A percentile compares a stretch with the other conserved stretches of the same genome.
phyloP scores from a whole-genome alignment of 31 red algal genomes.

The Porphyra umbilicalis region DNA sequence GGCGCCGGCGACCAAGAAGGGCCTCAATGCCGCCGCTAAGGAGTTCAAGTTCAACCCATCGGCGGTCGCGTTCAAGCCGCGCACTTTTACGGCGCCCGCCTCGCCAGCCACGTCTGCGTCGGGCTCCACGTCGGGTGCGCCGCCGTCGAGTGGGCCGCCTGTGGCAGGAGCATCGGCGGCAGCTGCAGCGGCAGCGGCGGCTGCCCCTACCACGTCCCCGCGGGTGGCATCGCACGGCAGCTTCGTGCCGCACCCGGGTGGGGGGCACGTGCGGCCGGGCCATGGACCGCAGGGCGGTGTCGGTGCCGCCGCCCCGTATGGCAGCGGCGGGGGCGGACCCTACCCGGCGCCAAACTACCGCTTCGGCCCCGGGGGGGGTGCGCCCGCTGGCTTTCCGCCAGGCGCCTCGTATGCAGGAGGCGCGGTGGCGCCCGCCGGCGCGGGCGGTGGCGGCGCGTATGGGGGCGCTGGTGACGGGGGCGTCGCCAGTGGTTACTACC shows the following conservation, averaged over 20 bases:
- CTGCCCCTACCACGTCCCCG: neutral
- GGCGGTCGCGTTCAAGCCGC: conserved; percentile 35
- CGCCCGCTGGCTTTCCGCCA: neutral
- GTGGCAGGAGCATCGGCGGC: neutral
- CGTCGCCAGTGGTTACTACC: neutral
- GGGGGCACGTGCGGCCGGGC: neutral
- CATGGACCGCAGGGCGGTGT: neutral
- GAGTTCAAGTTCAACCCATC: conserved; percentile 66
- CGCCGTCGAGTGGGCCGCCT: neutral
- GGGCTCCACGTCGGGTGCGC: neutral
- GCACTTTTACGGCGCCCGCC: conserved; percentile 19
- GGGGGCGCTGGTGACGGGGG: neutral
- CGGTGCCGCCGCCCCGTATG: neutral
- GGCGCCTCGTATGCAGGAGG: neutral
- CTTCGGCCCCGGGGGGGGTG: neutral
- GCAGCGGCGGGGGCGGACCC: neutral
- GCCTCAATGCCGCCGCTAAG: conserved; percentile 59
- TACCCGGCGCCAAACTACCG: neutral
- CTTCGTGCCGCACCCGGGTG: neutral
- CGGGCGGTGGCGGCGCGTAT: neutral
- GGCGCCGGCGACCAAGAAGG: conserved; percentile 15
- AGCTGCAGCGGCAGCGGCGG: neutral
- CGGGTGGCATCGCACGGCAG: neutral
- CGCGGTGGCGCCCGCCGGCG: too few species aligned
- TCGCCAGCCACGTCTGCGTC: conserved; percentile 24